Conservation (phyloP, 2,329 filamentous ascomycete genomes). For the Aureobasidium namibiae region DNA sequence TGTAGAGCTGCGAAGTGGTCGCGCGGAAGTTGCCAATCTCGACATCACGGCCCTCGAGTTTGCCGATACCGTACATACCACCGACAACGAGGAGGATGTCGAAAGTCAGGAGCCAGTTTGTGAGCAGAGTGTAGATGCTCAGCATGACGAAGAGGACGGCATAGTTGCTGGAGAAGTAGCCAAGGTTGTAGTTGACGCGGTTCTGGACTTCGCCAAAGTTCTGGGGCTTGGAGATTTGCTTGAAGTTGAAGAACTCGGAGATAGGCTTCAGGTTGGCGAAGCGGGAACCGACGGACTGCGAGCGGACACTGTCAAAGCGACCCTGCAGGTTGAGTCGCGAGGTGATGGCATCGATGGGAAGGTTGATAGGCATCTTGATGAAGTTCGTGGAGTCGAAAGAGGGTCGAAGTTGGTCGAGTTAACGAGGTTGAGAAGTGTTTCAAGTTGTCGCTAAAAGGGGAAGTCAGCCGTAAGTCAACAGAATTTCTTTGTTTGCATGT, state of each 20-base stretch:
- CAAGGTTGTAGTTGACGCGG: constrained; percentile 92
- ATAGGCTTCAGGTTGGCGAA: constrained; percentile 90
- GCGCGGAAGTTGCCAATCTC: constrained; percentile 75
- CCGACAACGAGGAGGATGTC: constrained; percentile 81
- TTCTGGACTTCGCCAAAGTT: constrained; percentile 88
- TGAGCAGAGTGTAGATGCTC: constrained; percentile 88
- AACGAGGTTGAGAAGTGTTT: background rate
- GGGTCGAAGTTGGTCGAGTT: background rate
- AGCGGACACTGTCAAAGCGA: constrained; percentile 75
- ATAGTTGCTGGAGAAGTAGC: constrained; percentile 98
- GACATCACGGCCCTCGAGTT: constrained; percentile 79
- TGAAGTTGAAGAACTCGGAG: constrained; percentile 91
- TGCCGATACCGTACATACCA: constrained; percentile 87
- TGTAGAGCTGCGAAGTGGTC: constrained; percentile 90
- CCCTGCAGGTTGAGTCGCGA: constrained; percentile 80
- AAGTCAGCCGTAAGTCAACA: constrained; percentile 11
- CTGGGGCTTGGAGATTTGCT: constrained; percentile 86
- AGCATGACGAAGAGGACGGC: constrained; percentile 88
- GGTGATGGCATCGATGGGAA: constrained; percentile 84
- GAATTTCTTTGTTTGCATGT: constrained; percentile 14
- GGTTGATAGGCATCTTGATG: constrained; percentile 70
- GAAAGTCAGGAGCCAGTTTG: constrained; percentile 78
- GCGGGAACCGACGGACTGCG: constrained; percentile 67
- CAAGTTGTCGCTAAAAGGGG: background rate
- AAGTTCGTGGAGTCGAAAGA: background rate